Conservation (phyloP, 129 eudicot species). For the Rutidosis leptorrhynchoides region DNA sequence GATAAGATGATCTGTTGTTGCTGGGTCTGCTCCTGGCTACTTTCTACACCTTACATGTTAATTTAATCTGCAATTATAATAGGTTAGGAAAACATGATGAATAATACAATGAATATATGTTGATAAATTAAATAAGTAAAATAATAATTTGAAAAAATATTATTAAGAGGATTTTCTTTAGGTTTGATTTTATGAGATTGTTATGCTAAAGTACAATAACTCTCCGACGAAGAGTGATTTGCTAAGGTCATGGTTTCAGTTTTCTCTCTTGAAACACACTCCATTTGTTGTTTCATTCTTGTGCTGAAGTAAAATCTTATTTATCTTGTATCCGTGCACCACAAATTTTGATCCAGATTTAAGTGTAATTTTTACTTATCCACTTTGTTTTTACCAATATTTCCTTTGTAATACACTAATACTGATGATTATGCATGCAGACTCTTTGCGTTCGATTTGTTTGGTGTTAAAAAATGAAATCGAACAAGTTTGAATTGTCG, state of each 20-base stretch:
- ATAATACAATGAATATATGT: too few species aligned
- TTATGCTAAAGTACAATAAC: conserved; percentile 70
- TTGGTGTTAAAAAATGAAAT: not conserved
- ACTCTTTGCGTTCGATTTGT: not conserved
- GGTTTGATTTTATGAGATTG: too few species aligned
- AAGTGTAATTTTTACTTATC: too few species aligned
- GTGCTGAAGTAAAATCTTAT: conserved; percentile 3
- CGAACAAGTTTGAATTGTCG: not conserved
- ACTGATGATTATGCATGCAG: not conserved
- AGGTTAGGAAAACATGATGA: too few species aligned
- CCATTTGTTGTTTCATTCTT: not conserved
- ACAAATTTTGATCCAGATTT: not conserved
- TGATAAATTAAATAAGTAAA: too few species aligned
- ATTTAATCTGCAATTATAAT: too few species aligned
- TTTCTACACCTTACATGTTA: too few species aligned
- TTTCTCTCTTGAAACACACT: not conserved
- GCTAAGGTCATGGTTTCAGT: not conserved
- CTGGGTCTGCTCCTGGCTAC: too few species aligned
- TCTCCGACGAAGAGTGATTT: conserved; percentile 55
- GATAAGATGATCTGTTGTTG: too few species aligned
- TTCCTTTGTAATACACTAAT: too few species aligned
- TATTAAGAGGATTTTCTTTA: too few species aligned
- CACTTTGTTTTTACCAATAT: not conserved
- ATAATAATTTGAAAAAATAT: too few species aligned
- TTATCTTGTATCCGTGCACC: conserved; percentile 8